These are phyloP conservation scores for Hyaloscypha bicolor DNA, from an alignment of 495 filamentous ascomycete species.

Conservation along the genomic window DNA sequence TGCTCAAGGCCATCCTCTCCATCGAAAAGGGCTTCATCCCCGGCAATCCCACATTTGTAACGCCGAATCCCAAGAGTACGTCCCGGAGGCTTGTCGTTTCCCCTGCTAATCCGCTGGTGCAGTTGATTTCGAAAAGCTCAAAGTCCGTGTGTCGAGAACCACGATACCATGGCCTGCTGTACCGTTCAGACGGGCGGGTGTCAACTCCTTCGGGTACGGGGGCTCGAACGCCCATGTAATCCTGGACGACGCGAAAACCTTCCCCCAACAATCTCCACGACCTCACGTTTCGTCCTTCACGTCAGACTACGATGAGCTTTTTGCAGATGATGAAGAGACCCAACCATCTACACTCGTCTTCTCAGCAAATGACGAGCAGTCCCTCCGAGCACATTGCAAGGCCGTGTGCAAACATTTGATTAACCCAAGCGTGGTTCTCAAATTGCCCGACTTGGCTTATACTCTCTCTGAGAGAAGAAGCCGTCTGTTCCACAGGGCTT, in stretches of 20 bases:
- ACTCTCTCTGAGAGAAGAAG: slow-evolving; percentile 33
- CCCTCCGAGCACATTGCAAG: slow-evolving; percentile 23
- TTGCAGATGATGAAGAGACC: slow-evolving; percentile 5
- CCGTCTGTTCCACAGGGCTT: slow-evolving; percentile 31
- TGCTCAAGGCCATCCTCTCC: slow-evolving; percentile 60
- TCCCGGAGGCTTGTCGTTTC: neutral
- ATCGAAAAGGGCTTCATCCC: slow-evolving; percentile 57
- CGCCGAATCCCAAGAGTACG: slow-evolving; percentile 35
- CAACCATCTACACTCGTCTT: slow-evolving; percentile 11
- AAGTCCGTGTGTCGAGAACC: slow-evolving; percentile 28
- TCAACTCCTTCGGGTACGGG: slow-evolving; percentile 55
- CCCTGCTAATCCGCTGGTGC: slow-evolving; percentile 26
- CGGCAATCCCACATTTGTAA: slow-evolving; percentile 42
- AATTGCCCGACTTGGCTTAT: slow-evolving; percentile 35
- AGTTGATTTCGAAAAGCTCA: slow-evolving; percentile 38
- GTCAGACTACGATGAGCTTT: neutral
- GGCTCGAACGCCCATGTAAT: slow-evolving; percentile 61
- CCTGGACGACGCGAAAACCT: slow-evolving; percentile 39
- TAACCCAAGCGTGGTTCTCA: slow-evolving; percentile 14
- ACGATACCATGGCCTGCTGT: slow-evolving; percentile 16
- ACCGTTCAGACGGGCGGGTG: slow-evolving; percentile 5
- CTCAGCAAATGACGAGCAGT: slow-evolving; percentile 27
- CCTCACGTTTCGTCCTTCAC: slow-evolving; percentile 7
- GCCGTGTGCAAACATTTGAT: slow-evolving; percentile 24
- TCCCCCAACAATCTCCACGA: slow-evolving; percentile 12